Base-by-base conservation (phyloP, 2,329 filamentous ascomycete species). In the Aspergillus fructus region DNA sequence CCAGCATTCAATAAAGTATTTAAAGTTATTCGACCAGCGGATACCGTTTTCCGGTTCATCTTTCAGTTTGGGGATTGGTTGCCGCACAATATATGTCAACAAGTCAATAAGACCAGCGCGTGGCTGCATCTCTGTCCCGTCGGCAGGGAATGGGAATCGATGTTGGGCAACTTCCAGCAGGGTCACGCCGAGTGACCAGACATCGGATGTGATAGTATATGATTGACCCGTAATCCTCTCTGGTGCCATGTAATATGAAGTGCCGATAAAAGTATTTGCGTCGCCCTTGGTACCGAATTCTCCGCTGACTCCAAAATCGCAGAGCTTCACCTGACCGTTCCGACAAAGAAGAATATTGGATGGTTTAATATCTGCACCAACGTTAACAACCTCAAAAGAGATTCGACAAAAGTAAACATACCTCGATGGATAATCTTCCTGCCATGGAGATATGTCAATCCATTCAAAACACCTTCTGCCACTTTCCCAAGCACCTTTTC, bases 1-100 rank as follows among this genome's bases (percentile, higher is more conserved):
- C 93, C 94, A 97, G 85, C 93, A 97, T 78, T 97, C 93, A 68
- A 99, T 97, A 68, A 99, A 99, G 74, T 97, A 97, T 75, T 99
- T 99, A 78, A 99, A 97, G 71, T 90, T 96, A 66, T 96, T 90
- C 66, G 90, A 96, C 94, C 94, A 99, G 71, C 88, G 89, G 65
- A 99, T 96, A 58, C 88, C 88, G 65, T 89, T 90, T 33, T 91
- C 87, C 0, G 91, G 90, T 76, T 99, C 94, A 66, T 99, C 94
- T 76, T 97, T 97, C 62, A 99, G 81, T 74, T 92, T 96, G 2
- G 94, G 94, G 59, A 97, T 96, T 3, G 91, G 89, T 74, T 99
- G 94, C 64, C 91, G 88, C 45, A 99, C 94, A 71, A 99, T 99
- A 73, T 97, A 99, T 12, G 94, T 99, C 60, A 99, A 81, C 11